phyloP scores from a whole-genome alignment of 1,139 yeast genomes.

The Candida albicans region DNA sequence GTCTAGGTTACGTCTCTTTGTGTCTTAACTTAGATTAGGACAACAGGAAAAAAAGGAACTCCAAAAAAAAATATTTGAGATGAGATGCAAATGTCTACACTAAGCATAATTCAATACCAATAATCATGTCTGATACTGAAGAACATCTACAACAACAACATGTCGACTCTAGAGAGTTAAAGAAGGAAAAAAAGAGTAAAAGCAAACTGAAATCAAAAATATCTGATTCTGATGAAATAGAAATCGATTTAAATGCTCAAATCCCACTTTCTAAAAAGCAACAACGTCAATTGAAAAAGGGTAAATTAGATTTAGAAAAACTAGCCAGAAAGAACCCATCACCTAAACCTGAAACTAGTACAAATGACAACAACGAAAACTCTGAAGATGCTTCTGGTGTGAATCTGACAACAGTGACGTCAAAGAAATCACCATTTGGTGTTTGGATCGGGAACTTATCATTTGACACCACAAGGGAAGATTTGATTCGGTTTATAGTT shows the following conservation, averaged over 20 bases:
- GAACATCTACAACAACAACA: conserved; percentile 1
- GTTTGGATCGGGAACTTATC: conserved; percentile 96
- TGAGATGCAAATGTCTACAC: conserved; percentile 6
- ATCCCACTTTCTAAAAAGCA: conserved; percentile 91
- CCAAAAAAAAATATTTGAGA: conserved; percentile 6
- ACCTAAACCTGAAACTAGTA: conserved; percentile 37
- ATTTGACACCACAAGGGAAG: conserved; percentile 80
- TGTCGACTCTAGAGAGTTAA: conserved; percentile 15
- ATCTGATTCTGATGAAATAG: conserved; percentile 51
- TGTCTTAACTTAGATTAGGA: not conserved
- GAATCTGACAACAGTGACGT: conserved; percentile 9
- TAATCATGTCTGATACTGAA: conserved; percentile 10
- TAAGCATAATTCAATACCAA: not conserved
- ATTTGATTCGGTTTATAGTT: conserved; percentile 62
- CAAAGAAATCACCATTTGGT: conserved; percentile 58
- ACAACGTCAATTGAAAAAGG: conserved; percentile 80
- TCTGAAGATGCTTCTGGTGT: too few relatives aligned
- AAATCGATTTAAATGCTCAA: conserved; percentile 73
- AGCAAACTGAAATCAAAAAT: conserved; percentile 16
- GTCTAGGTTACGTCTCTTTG: not conserved
- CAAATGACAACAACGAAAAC: conserved; percentile 22
- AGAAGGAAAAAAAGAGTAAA: conserved; percentile 10
- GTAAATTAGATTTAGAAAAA: conserved; percentile 63
- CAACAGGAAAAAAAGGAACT: not conserved
- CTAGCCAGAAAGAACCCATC: conserved; percentile 51